A percentile compares a stretch with the other conserved stretches of the same genome.
phyloP scores from a whole-genome alignment of 768 basidiomycete species.

The Mrakia frigida region DNA sequence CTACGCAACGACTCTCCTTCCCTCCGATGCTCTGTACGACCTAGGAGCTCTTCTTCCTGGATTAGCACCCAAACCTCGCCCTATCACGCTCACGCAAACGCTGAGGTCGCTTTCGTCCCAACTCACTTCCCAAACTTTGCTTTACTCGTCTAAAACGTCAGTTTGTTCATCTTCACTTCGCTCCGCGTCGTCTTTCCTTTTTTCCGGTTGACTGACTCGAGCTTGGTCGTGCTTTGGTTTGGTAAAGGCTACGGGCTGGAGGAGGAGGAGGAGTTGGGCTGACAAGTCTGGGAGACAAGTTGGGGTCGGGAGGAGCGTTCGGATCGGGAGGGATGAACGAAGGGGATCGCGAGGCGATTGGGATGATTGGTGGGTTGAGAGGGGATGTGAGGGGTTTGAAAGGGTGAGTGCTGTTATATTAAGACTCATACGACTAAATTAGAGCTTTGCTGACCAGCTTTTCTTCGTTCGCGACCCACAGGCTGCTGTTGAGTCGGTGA shows the following conservation, averaged over 20 bases:
- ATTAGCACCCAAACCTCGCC: constrained; percentile 2
- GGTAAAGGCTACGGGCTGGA: background rate
- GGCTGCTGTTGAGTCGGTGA: constrained; percentile 6
- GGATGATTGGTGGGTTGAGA: constrained; percentile 7
- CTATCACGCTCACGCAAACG: constrained; percentile 1
- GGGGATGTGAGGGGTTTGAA: constrained; percentile 8
- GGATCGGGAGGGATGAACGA: constrained; percentile 7
- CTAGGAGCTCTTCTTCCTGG: background rate
- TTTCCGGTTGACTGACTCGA: background rate
- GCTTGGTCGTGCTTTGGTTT: too few species aligned
- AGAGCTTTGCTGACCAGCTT: background rate
- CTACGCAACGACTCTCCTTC: background rate
- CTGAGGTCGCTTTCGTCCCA: background rate
- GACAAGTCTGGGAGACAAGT: constrained; percentile 4
- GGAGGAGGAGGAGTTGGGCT: background rate
- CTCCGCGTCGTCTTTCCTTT: too few species aligned
- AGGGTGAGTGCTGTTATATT: background rate
- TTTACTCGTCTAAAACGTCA: constrained; percentile 8
- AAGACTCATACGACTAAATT: too few species aligned
- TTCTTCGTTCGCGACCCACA: background rate
- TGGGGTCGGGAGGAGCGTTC: background rate
- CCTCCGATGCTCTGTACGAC: background rate
- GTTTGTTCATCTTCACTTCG: background rate
- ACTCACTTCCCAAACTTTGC: background rate
- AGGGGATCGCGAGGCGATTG: constrained; percentile 6